Evolutionary conservation across 2,329 filamentous ascomycete genomes (phyloP), one percentile per base, ranked within the genome.

Genomic region (Amphichorda felina): DNA sequence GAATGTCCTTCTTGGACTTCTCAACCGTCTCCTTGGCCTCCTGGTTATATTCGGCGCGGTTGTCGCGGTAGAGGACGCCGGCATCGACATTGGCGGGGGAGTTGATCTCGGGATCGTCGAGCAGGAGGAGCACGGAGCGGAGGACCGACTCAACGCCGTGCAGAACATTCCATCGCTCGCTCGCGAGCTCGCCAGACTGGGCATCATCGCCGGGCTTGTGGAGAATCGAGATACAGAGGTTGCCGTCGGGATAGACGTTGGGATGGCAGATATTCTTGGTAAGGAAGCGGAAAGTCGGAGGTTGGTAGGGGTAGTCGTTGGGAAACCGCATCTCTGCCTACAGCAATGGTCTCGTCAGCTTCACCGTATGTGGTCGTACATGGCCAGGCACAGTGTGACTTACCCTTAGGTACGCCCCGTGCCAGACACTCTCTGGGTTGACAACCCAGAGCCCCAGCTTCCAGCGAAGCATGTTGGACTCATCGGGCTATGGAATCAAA

Each of bases 51-150:
- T 66, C 57, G 2, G 66, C 63, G 0, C 76, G 75, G 22, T 79
- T 60, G 46, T 88, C 85, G 40, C 89, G 79, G 50, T 93, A 80
- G 65, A 87, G 73, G 17, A 95, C 81, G 38, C 85, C 77, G 2
- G 91, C 89, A 47, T 96, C 89, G 37, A 96, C 88, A 54, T 96
- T 96, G 43, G 89, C 91, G 0, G 91, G 86, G 0, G 87, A 94
- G 47, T 79, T 86, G 49, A 93, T 85, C 58, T 98, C 89, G 11
- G 89, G 86, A 48, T 94, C 86, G 54, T 96, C 91, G 37, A 98
- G 76, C 3, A 98, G 75, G 5, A 91, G 81, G 7, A 96, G 73
- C 14, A 96, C 84, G 8, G 86, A 94, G 42, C 94, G 86, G 14
- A 98, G 72, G 25, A 98, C 88, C 3, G 87, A 93, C 62, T 96